These are phyloP conservation scores for Tuber melanosporum DNA, from an alignment of 495 filamentous ascomycete genomes.

Conservation along the genomic window DNA sequence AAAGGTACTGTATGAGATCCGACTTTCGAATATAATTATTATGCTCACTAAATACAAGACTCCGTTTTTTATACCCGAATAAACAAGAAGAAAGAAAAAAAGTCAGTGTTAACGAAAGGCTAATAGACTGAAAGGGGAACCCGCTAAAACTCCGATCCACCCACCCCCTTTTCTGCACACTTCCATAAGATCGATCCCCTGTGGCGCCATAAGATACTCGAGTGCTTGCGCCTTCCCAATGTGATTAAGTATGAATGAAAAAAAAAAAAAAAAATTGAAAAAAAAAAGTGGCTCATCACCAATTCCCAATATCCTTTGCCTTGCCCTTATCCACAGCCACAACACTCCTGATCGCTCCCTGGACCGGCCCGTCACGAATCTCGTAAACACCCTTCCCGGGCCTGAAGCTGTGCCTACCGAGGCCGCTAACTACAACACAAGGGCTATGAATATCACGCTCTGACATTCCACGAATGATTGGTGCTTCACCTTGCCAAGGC, in stretches of 20 bases:
- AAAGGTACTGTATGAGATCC: not conserved
- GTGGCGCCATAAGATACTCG: not conserved
- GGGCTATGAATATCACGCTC: constrained; percentile 14
- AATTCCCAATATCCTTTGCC: constrained; percentile 18
- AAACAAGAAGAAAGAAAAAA: not conserved
- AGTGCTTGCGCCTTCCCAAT: not conserved
- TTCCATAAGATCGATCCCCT: not conserved
- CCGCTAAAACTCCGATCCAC: constrained; percentile 4
- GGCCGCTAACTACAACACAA: not conserved
- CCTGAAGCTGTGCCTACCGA: constrained; percentile 30
- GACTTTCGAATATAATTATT: not conserved
- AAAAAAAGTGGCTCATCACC: not conserved
- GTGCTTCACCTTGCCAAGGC: constrained; percentile 15
- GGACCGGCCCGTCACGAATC: constrained; percentile 10
- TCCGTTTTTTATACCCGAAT: not conserved
- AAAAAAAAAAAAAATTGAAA: not conserved
- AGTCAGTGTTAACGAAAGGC: not conserved
- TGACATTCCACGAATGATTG: constrained; percentile 13
- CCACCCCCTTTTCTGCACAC: constrained; percentile 20
- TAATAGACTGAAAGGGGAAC: not conserved
- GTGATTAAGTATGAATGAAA: not conserved
- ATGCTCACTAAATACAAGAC: not conserved
- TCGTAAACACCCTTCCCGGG: constrained; percentile 30
- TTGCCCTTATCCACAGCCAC: constrained; percentile 3
- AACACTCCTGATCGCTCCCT: not conserved